Percentiles rank a stretch among this genome's conserved stretches.
Evolutionary conservation across 371 early-diverging fungal genomes (phyloP).

Genomic region (Mortierella sp.): DNA sequence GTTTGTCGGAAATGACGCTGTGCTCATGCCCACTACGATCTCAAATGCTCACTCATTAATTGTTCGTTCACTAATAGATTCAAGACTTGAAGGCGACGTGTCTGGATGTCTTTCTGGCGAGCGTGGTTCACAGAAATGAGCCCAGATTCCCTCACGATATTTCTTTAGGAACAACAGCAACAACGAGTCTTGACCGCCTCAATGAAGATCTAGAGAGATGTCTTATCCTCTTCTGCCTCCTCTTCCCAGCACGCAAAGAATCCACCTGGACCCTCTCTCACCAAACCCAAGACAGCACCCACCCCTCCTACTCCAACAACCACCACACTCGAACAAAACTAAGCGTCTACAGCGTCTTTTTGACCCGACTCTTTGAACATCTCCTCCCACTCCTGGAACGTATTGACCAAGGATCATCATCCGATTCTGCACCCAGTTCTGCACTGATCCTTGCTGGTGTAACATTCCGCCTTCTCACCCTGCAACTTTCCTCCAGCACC

Average conservation of each 20-base stretch:
- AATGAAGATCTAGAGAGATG: constrained; percentile 22
- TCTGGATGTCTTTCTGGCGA: constrained; percentile 30
- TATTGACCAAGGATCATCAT: not conserved
- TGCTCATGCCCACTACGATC: not conserved
- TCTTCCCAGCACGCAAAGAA: constrained; percentile 25
- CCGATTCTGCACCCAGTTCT: not conserved
- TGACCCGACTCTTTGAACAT: constrained; percentile 22
- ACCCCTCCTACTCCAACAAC: too few species aligned
- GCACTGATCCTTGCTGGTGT: constrained; percentile 15
- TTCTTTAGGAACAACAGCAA: not conserved
- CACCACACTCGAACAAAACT: not conserved
- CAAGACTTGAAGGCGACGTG: constrained; percentile 20
- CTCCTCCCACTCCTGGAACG: constrained; percentile 36
- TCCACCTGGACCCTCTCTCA: constrained; percentile 22
- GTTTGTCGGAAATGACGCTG: not conserved
- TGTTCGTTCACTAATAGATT: constrained; percentile 7
- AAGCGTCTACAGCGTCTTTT: constrained; percentile 17
- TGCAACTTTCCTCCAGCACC: constrained; percentile 17
- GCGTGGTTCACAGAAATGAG: constrained; percentile 25
- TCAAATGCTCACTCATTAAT: not conserved
- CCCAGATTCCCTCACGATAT: not conserved
- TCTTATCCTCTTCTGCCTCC: constrained; percentile 19
- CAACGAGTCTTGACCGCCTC: not conserved
- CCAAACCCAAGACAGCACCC: not conserved
- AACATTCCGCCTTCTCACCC: constrained; percentile 6